Evolutionary conservation across 495 filamentous ascomycete species (phyloP), one percentile per base, ranked within the genome.

Genomic region (Thozetella sp.): DNA sequence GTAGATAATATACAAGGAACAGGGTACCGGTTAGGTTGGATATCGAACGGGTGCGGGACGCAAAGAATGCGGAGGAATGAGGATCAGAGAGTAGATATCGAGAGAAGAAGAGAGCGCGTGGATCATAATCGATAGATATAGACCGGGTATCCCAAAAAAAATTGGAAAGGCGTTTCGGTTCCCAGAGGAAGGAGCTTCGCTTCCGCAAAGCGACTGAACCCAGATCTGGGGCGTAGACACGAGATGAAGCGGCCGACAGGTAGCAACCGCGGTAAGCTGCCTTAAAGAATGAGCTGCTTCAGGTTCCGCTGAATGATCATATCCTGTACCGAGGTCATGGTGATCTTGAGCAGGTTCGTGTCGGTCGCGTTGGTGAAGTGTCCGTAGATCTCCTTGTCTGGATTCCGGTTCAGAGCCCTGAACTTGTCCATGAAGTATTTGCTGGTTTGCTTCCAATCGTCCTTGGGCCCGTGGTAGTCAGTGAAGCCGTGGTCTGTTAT

Each of bases 281-380:
- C 70, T 93, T 86, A 99, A 78, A 98, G 86, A 68, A 99, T 96
- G 65, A 99, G 79, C 70, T 90, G 89, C 77, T 97, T 92, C 58
- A 99, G 82, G 74, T 99, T 99, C 74, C 93, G 90, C 80, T 99
- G 95, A 65, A 99, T 94, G 74, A 99, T 98, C 90, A 98, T 99
- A 71, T 99, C 95, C 70, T 98, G 95, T 30, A 99, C 95, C 25
- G 91, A 96, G 56, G 86, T 84, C 95, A 99, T 99, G 23, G 95
- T 99, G 64, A 94, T 96, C 77, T 97, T 97, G 56, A 99, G 81
- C 55, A 99, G 76, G 70, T 96, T 95, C 30, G 93, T 97, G 73
- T 97, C 93, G 11, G 93, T 97, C 6, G 93, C 93, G 65, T 96
- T 97, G 22, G 93, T 97, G 67, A 90, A 93, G 69, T 97, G 92